Evolutionary conservation across 176 grass and related monocot genomes (phyloP), one percentile per base, ranked within the genome.

Genomic region (Raddia distichophylla): DNA sequence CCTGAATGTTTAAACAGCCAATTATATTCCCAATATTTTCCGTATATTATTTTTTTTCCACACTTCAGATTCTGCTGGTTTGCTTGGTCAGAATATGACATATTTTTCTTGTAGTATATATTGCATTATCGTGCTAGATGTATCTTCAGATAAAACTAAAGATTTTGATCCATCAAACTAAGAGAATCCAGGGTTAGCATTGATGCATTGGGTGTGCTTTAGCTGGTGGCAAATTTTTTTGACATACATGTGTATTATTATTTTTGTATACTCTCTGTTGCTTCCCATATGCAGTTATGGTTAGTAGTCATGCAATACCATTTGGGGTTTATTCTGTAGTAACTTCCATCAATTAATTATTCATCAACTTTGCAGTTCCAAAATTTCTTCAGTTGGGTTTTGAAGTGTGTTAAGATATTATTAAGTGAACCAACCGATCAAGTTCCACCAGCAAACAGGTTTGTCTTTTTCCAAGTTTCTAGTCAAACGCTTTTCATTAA

Each of bases 341-440:
- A 77, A 89, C 87, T 78, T 77, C 57, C 62, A 66, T 73, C 77
- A 83, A 32, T 81, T 52, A 14, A 43, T 75, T 62, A 32, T 81
- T 52, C 18, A 43, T 75, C 67, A 61, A 35, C 22, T 69, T 88
- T 83, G n/a, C 95, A 98, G 95, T 93, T 93, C 67, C 92, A 98
- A 85, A 98, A 98, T 91, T 98, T 98, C 79, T 93, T 94, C 55
- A 94, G 86, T 71, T 98, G 95, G 95, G 86, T 98, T 84, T 86
- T 94, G 76, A 94, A 91, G 83, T 93, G 81, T 77, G 88, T 92
- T 37, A 98, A 93, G 84, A 89, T 93, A 83, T 85, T 98, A 57
- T 80, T 98, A 78, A 92, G 82, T 77, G 95, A 98, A 67, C 92
- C 92, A 83, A 93, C 70, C 0, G 92, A 98, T 78, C 95, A 94